Conservation (phyloP, 441 rosid genomes). For the Populus hybrid region DNA sequence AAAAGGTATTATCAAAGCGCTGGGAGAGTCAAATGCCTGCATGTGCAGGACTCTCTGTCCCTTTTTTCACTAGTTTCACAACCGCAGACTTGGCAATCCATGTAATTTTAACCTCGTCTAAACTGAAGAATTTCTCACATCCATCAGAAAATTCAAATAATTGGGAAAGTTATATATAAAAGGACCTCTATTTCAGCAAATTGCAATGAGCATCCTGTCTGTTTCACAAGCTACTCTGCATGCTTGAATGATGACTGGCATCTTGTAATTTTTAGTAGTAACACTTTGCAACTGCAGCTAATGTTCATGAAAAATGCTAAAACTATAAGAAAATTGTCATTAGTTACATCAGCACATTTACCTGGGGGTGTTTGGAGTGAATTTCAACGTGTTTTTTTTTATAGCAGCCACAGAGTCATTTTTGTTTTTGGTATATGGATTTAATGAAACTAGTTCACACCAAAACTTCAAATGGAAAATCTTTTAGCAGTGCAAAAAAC, state of each 20-base stretch:
- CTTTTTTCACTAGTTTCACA: neutral
- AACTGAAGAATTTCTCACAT: neutral
- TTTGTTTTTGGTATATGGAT: too few relatives aligned
- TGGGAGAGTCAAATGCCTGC: neutral
- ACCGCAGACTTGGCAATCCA: neutral
- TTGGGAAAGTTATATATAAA: neutral
- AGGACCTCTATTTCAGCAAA: neutral
- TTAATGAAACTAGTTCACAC: neutral
- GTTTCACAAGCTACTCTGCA: neutral
- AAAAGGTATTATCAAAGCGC: neutral
- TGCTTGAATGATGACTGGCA: neutral
- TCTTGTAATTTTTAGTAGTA: neutral
- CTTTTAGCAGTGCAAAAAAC: neutral
- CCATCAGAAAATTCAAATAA: neutral
- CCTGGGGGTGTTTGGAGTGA: too few relatives aligned
- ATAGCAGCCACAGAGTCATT: too few relatives aligned
- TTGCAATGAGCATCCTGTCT: neutral
- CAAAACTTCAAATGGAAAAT: neutral
- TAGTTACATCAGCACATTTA: neutral
- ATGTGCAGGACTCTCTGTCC: neutral
- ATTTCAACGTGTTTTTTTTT: too few relatives aligned
- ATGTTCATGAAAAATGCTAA: neutral
- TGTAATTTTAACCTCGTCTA: neutral
- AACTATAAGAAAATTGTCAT: neutral
- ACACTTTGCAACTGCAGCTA: neutral